Evolutionary conservation across 805 yeast species (phyloP).

Genomic region (Kuraishia molischiana): DNA sequence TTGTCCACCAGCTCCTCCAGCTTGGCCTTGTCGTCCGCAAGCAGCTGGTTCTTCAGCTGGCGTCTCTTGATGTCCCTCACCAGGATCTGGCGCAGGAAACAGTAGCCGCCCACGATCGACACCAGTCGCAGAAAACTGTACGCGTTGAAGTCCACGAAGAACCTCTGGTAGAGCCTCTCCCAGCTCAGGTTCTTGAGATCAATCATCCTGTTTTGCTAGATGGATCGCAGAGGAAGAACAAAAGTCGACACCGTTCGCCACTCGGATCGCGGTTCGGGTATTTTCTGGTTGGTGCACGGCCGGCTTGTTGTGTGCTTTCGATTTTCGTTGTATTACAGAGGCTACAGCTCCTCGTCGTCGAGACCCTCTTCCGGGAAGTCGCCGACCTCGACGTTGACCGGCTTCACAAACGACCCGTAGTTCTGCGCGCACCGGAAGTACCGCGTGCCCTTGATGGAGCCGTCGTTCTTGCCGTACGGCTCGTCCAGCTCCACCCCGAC

Average conservation of each 20-base stretch:
- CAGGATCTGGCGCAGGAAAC: slow-evolving; percentile 46
- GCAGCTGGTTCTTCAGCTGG: slow-evolving; percentile 39
- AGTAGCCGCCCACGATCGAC: slow-evolving; percentile 53
- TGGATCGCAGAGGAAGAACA: not conserved
- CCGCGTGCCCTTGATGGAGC: slow-evolving; percentile 49
- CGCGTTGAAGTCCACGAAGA: not conserved
- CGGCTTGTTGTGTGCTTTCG: too few relatives aligned
- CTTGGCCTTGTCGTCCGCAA: slow-evolving; percentile 33
- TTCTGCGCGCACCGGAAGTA: slow-evolving; percentile 46
- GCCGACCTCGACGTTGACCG: slow-evolving; percentile 59
- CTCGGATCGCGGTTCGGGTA: too few relatives aligned
- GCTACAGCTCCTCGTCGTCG: slow-evolving; percentile 32
- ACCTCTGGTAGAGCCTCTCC: not conserved
- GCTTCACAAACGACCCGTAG: slow-evolving; percentile 76
- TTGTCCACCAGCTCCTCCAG: slow-evolving; percentile 20
- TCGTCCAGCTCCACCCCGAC: slow-evolving; percentile 80
- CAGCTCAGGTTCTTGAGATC: not conserved
- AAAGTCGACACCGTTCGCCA: not conserved
- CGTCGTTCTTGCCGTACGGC: slow-evolving; percentile 83
- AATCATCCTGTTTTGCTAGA: too few relatives aligned
- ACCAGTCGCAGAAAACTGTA: slow-evolving; percentile 36
- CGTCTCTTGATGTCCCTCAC: slow-evolving; percentile 46
- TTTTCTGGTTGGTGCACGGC: too few relatives aligned
- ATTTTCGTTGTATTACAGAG: too few relatives aligned
- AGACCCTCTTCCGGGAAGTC: slow-evolving; percentile 45